phyloP scores from a whole-genome alignment of 768 basidiomycete species.

The Lepiota venenata region DNA sequence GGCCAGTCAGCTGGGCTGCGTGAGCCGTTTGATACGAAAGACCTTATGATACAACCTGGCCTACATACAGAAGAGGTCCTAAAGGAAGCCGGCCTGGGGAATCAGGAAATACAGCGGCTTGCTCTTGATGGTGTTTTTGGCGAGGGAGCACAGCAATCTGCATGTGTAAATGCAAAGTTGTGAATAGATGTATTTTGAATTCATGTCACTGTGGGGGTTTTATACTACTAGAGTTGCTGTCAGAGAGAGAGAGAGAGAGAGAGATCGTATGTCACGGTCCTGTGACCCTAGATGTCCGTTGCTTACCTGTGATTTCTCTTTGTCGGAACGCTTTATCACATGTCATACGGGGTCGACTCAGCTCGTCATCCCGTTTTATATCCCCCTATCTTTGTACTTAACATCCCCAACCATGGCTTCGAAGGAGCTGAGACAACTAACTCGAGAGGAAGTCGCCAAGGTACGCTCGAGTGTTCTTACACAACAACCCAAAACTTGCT shows the following conservation, averaged over 20 bases:
- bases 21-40: slow-evolving; percentile 2
- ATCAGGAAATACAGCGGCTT: slow-evolving; percentile 36
- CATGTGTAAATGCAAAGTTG: slow-evolving; percentile 15
- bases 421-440: slow-evolving; percentile 32
- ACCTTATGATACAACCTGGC: slow-evolving; percentile 39
- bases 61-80: slow-evolving; percentile 53
- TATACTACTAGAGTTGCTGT: too few relatives aligned
- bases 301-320: too few relatives aligned
- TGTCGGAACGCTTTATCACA: too few relatives aligned
- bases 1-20: neutral
- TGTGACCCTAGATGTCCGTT: too few relatives aligned
- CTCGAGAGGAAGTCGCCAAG: slow-evolving; percentile 71
- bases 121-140: slow-evolving; percentile 46
- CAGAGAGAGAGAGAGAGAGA: too few relatives aligned
- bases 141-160: slow-evolving; percentile 19
- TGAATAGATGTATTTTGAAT: slow-evolving; percentile 5
- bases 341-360: neutral
- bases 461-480: slow-evolving; percentile 30
- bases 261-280: too few relatives aligned
- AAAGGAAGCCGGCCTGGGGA: slow-evolving; percentile 45
- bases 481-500: neutral
- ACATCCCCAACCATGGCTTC: slow-evolving; percentile 21
- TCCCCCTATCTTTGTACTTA: neutral
- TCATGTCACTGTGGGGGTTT: too few relatives aligned
- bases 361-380: neutral